phyloP scores from a whole-genome alignment of 768 basidiomycete species.

The Tulasnella sp. region DNA sequence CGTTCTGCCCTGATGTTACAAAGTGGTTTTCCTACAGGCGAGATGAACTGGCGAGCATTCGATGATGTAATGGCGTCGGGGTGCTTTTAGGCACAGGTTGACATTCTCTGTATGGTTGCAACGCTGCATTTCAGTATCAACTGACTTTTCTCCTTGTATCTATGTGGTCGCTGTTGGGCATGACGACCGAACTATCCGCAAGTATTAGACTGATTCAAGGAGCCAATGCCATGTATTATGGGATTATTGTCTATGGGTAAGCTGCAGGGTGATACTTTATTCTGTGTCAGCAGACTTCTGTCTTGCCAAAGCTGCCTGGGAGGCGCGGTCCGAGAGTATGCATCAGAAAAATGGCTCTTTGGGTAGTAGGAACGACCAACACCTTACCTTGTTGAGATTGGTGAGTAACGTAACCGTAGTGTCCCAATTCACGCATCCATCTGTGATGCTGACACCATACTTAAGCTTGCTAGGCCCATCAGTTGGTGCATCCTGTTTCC shows the following conservation, averaged over 20 bases:
- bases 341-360: not conserved
- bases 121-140: too few species aligned
- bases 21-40: not conserved
- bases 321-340: too few species aligned
- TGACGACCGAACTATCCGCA: too few species aligned
- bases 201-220: too few species aligned
- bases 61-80: not conserved
- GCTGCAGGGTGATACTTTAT: not conserved
- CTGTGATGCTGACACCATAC: constrained; percentile 79
- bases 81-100: not conserved
- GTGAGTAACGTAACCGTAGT: constrained; percentile 66
- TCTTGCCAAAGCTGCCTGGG: not conserved
- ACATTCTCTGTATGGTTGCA: too few species aligned
- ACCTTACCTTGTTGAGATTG: constrained; percentile 43
- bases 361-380: not conserved
- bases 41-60: constrained; percentile 4
- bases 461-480: constrained; percentile 54
- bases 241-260: too few species aligned
- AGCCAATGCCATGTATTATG: too few species aligned
- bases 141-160: too few species aligned
- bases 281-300: not conserved
- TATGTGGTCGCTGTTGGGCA: too few species aligned
- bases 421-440: constrained; percentile 85
- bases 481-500: constrained; percentile 77
- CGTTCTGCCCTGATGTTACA: constrained; percentile 1